Base-by-base conservation (phyloP, 2,329 filamentous ascomycete genomes). In the Apiospora phragmitis region DNA sequence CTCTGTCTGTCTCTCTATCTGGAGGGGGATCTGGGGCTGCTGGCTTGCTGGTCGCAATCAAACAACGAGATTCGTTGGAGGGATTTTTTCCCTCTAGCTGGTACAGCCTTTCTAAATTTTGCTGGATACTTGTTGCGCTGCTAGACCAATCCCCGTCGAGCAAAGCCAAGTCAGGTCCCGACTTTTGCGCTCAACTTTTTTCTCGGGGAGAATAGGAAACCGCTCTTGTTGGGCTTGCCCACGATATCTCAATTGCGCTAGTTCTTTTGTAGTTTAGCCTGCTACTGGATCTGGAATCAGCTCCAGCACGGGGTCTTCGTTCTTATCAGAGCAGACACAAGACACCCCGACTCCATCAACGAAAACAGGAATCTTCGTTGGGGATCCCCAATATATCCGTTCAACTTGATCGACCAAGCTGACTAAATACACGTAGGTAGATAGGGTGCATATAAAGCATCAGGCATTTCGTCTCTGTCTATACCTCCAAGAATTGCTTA, bases 161-260 rank as follows among this genome's bases (percentile, higher is more conserved):
- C 55, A 62, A 35, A 62, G 55, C 32, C 55, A 62, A 62, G 29
- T 62, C 55, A 35, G 55, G 55, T 62, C 55, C 55, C 32, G 55
- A n/a, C 67, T 38, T 49, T 51, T 43, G 65, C 45, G 35, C 67
- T 68, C 67, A 68, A 68, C 67, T 68, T 68, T 68, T 68, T 67
- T 45, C 26, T 68, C 67, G 67, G 67, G 35, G 67, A 68, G 67
- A 68, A 38, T 49, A 68, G 67, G 67, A 68, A 68, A 26, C 45
- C 14, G n/a, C 47, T 45, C 67, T 68, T 68, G 67, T 68, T 68
- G 67, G 67, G 67, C 55, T 35, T 35, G 29, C 32, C 55, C 32
- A 62, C 49, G 51, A 59, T 59, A 59, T 62, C 32, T 38, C 55
- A 62, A 38, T 62, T 62, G 55, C 55, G 32, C 55, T 62, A 62